phyloP scores from a whole-genome alignment of 2,329 filamentous ascomycete genomes.

The Helicocarpus griseus region DNA sequence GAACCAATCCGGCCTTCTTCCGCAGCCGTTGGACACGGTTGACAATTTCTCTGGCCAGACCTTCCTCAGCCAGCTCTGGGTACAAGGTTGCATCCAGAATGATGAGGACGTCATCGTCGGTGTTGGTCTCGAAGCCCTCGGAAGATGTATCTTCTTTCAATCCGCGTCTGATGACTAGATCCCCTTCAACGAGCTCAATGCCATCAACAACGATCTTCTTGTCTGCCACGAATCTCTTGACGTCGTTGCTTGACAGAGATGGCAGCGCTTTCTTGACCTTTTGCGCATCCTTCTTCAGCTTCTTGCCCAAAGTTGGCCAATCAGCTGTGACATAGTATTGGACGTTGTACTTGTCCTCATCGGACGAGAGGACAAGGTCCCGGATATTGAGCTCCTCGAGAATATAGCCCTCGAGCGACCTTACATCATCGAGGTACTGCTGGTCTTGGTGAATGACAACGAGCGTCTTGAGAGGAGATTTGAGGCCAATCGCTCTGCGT shows the following conservation, averaged over 20 bases:
- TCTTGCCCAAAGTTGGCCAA: constrained; percentile 91
- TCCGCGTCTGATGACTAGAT: constrained; percentile 72
- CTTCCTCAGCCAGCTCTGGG: constrained; percentile 78
- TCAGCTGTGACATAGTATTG: constrained; percentile 84
- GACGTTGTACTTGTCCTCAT: constrained; percentile 86
- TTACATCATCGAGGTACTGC: constrained; percentile 77
- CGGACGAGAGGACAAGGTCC: constrained; percentile 71
- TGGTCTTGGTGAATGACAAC: constrained; percentile 78
- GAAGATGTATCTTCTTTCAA: constrained; percentile 63
- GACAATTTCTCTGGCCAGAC: constrained; percentile 83
- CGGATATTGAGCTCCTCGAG: constrained; percentile 84
- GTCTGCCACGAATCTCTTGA: constrained; percentile 64
- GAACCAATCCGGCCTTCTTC: constrained; percentile 84
- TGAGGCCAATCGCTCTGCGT: constrained; percentile 71
- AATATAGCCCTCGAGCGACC: constrained; percentile 78
- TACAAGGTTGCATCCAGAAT: constrained; percentile 79
- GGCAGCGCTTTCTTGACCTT: constrained; percentile 88
- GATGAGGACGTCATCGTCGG: constrained; percentile 79
- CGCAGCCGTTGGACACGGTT: constrained; percentile 84
- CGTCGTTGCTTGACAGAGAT: constrained; percentile 64
- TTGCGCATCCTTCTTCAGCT: constrained; percentile 88
- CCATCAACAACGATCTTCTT: constrained; percentile 75
- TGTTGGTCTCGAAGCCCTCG: constrained; percentile 73
- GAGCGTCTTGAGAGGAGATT: constrained; percentile 81
- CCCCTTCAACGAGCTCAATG: constrained; percentile 70